Evolutionary conservation across 2,329 filamentous ascomycete species (phyloP).

Genomic region (Boeremia exigua): DNA sequence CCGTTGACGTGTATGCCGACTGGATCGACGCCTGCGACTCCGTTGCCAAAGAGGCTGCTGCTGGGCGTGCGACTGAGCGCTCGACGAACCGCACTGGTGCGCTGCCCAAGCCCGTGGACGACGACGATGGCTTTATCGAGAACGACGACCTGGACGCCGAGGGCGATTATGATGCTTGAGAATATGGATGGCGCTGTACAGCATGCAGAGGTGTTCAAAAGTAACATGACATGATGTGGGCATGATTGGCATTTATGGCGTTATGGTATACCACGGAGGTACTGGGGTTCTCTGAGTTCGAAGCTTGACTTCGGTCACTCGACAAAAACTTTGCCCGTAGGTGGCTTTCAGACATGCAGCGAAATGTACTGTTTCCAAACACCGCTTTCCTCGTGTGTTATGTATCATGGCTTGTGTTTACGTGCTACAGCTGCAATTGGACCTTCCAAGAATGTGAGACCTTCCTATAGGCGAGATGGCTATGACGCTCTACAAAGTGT

Average conservation of each 20-base stretch:
- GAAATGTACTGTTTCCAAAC: not conserved
- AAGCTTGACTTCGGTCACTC: slow-evolving; percentile 1
- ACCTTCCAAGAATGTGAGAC: not conserved
- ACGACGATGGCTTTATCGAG: slow-evolving; percentile 48
- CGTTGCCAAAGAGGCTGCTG: slow-evolving; percentile 68
- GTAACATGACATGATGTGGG: slow-evolving; percentile 11
- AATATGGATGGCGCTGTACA: slow-evolving; percentile 20
- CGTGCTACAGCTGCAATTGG: not conserved
- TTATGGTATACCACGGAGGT: slow-evolving; percentile 33
- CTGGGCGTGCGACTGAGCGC: slow-evolving; percentile 37
- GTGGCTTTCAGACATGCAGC: not conserved
- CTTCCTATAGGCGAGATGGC: not conserved
- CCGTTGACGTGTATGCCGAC: slow-evolving; percentile 95
- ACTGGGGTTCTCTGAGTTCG: slow-evolving; percentile 9
- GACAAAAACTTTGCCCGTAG: slow-evolving; percentile 9
- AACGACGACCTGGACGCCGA: slow-evolving; percentile 49
- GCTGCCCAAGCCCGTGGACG: slow-evolving; percentile 32
- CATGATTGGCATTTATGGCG: slow-evolving; percentile 31
- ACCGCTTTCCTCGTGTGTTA: no score
- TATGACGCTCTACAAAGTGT: slow-evolving; percentile 70
- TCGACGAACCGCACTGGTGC: slow-evolving; percentile 36
- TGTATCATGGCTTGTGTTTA: not conserved
- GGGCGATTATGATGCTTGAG: slow-evolving; percentile 43
- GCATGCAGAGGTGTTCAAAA: slow-evolving; percentile 21
- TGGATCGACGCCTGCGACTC: slow-evolving; percentile 95